phyloP scores from a whole-genome alignment of 176 grass and related monocot genomes.

The Rhipidocladum racemiflorum region DNA sequence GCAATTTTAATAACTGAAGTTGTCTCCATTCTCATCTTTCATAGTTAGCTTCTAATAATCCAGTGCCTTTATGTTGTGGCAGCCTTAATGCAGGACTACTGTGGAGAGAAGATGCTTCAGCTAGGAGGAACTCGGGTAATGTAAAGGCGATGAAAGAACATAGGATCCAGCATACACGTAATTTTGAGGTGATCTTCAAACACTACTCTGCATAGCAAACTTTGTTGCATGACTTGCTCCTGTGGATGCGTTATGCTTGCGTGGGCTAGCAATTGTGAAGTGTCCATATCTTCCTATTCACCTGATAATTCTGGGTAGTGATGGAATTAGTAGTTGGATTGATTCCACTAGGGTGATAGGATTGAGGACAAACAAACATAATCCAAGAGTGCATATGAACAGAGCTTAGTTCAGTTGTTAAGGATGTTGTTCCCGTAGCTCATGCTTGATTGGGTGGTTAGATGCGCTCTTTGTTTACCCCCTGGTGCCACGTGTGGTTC shows the following conservation, averaged over 20 bases:
- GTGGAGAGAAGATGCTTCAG: constrained; percentile 10
- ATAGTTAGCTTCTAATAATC: constrained; percentile 23
- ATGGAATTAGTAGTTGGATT: neutral
- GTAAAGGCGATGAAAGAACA: neutral
- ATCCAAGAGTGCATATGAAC: neutral
- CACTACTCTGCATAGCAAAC: neutral
- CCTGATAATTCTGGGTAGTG: constrained; percentile 9
- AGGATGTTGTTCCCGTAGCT: neutral
- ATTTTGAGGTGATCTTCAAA: constrained; percentile 12
- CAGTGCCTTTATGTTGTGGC: constrained; percentile 27
- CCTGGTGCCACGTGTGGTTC: neutral
- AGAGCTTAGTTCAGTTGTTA: neutral
- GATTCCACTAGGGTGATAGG: neutral
- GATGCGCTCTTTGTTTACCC: neutral
- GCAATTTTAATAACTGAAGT: constrained; percentile 1
- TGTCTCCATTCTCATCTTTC: neutral
- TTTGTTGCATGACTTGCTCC: neutral
- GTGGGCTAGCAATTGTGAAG: neutral
- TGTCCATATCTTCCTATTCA: constrained; percentile 11
- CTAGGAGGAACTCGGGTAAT: constrained; percentile 3
- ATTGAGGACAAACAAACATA: neutral
- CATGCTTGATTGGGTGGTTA: neutral
- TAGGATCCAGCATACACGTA: neutral
- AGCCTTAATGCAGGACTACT: constrained; percentile 21
- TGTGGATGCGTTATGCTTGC: neutral